Percentiles rank a stretch among this genome's conserved stretches.
Conservation (phyloP, 345 rosid genomes). For the Hypericum androsaemum region DNA sequence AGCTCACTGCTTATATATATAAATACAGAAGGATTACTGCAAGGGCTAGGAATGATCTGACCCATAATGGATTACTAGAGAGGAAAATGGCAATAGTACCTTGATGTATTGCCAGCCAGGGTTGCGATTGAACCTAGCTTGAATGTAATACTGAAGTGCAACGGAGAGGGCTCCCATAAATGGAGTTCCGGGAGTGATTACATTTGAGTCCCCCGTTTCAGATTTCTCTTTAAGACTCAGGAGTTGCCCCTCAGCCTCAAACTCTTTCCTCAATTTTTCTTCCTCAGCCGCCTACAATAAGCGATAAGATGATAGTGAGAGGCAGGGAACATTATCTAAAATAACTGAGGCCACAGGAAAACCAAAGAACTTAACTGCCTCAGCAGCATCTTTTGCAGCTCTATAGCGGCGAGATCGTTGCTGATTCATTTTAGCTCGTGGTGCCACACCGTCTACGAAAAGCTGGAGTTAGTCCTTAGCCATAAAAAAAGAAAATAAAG, state of each 20-base stretch:
- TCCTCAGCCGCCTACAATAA: slow-evolving; percentile 77
- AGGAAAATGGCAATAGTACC: slow-evolving; percentile 41
- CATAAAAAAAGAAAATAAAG: neutral
- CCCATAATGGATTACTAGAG: slow-evolving; percentile 22
- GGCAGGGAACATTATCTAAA: slow-evolving; percentile 1
- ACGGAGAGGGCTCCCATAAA: slow-evolving; percentile 87
- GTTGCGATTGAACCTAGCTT: slow-evolving; percentile 67
- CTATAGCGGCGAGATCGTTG: slow-evolving; percentile 90
- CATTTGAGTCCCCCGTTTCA: slow-evolving; percentile 86
- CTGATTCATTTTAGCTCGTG: slow-evolving; percentile 99
- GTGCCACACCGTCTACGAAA: slow-evolving; percentile 91
- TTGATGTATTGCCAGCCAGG: slow-evolving; percentile 77
- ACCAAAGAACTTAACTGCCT: slow-evolving; percentile 45
- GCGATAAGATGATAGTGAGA: slow-evolving; percentile 4
- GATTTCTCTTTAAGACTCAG: slow-evolving; percentile 61
- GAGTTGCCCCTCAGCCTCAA: slow-evolving; percentile 51
- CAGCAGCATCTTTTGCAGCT: slow-evolving; percentile 96
- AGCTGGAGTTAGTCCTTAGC: slow-evolving; percentile 2
- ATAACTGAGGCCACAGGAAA: neutral
- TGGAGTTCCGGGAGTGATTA: slow-evolving; percentile 92
- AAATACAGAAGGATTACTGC: slow-evolving; percentile 45
- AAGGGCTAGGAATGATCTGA: slow-evolving; percentile 38
- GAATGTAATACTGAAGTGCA: slow-evolving; percentile 86
- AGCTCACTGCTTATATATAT: slow-evolving; percentile 26
- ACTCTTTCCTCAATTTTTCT: slow-evolving; percentile 71